Evolutionary conservation across 2,329 filamentous ascomycete genomes (phyloP), one percentile per base, ranked within the genome.

Genomic region (Lecanoromycetidae sp.): DNA sequence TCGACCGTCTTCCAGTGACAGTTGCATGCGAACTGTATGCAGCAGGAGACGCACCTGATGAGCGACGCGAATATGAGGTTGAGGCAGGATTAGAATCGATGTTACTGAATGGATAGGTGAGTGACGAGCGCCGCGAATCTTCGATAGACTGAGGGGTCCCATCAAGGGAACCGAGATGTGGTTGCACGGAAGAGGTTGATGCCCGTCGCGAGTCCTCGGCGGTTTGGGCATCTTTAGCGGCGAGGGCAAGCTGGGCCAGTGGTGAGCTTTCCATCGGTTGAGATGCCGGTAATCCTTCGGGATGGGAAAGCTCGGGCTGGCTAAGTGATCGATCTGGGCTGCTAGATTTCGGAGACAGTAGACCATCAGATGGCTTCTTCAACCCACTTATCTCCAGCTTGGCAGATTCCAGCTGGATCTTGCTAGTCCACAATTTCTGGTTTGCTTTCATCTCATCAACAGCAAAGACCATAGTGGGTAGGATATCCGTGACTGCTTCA

Each of bases 401-500:
- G 30, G 71, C 68, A 59, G 79, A 77, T 55, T 83, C 81, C 41
- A 79, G 70, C 30, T 75, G 70, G 34, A 90, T 76, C 53, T 75
- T 79, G 39, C 67, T 67, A 56, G 85, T 76, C 74, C 93, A 96
- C 5, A 81, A 71, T 2, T 67, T 65, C 62, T 82, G 84, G 63
- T 96, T 96, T 49, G 68, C 68, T 42, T 84, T 72, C 20, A 96
- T 80, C 63, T 94, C 87, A 22, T 84, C 77, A 10, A 93, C 81
- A 10, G 82, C 85, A 63, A 93, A 95, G 42, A 73, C 71, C 79
- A 96, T 85, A 19, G 76, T 77, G 2, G 91, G 88, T 58, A 96
- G 75, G 29, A 96, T 76, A 56, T 93, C 84, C 25, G 85, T 80
- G 6, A 96, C 82, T 6, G 84, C 85, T 60, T 87, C 80, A 60